Evolutionary conservation across 73 alveolate species (phyloP), one percentile per base, ranked within the genome.

Genomic region (Blepharisma stoltei): DNA sequence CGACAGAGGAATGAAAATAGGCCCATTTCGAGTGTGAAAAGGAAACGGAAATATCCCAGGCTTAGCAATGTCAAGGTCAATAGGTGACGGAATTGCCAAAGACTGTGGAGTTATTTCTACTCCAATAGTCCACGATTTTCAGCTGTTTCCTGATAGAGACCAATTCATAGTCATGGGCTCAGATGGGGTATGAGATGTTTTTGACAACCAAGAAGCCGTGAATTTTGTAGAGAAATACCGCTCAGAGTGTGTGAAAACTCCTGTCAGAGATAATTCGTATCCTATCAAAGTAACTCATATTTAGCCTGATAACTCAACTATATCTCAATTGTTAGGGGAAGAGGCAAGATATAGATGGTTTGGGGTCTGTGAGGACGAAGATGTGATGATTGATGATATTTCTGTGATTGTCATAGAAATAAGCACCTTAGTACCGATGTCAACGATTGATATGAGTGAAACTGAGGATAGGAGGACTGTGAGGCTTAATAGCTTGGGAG

Each of bases 11-110:
- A 44, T 1, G 0, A 69, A 69, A 69, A 43, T 69, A 11, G 79
- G 79, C 14, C 79, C 79, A 14, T 69, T 14, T 43, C 1, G 79
- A 38, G 79, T 69, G 14, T 69, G 79, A 43, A 69, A 69, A 69
- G n/a, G 20, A 5, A 43, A 9, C 21, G 55, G 65, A 46, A 38
- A 18, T 3, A 18, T 46, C n/a, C 79, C 79, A 69, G 79, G 79
- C 43, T 43, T 69, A 69, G 79, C 79, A 23, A 69, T 69, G 79
- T 69, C 79, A 3, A 25, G 79, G 5, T n/a, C 46, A n/a, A 69
- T 69, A 9, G 79, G 79, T n/a, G 79, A 69, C 43, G 21, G 54
- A 14, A 46, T 69, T 7, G 79, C 71, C 0, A 69, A 46, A 44
- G 79, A 69, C 11, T 14, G 11, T n/a, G 79, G 79, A 44, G 79